Percentiles rank a stretch among this genome's conserved stretches.
phyloP scores from a whole-genome alignment of 345 rosid species.

The Lagerstroemia speciosa region DNA sequence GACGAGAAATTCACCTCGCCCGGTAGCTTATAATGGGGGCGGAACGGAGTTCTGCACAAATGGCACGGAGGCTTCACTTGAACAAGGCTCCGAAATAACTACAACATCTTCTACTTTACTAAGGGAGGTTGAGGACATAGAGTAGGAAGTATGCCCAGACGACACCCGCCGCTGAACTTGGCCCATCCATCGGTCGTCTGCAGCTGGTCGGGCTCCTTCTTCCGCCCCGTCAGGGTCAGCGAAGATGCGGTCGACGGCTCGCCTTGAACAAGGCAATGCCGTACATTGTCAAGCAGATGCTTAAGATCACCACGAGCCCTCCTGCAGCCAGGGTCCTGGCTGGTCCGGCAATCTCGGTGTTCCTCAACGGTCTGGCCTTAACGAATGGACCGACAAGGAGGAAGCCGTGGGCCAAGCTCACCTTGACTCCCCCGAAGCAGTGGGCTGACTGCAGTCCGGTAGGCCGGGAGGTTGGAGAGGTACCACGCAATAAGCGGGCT shows the following conservation, averaged over 20 bases:
- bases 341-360: conserved; percentile 61
- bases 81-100: too few relatives aligned
- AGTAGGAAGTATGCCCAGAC: conserved; percentile 89
- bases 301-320: conserved; percentile 75
- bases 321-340: conserved; percentile 87
- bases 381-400: conserved; percentile 91
- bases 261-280: conserved; percentile 72
- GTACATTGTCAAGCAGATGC: conserved; percentile 82
- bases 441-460: conserved; percentile 87
- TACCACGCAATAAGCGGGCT: conserved; percentile 94
- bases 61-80: too few relatives aligned
- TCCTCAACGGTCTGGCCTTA: conserved; percentile 78
- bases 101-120: conserved; percentile 37
- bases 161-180: conserved; percentile 85
- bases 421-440: conserved; percentile 88
- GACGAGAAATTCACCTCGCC: too few relatives aligned
- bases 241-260: conserved; percentile 72
- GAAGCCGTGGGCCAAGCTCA: conserved; percentile 79
- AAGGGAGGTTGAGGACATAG: conserved; percentile 79
- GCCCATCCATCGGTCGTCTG: conserved; percentile 95
- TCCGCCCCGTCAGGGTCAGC: conserved; percentile 82
- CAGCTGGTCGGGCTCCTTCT: conserved; percentile 88
- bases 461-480: conserved; percentile 90
- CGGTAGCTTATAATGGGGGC: too few relatives aligned
- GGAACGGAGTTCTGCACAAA: too few relatives aligned